Evolutionary conservation across 257 asterid genomes (phyloP), one percentile per base, ranked within the genome.

Genomic region (Gentiana straminea): DNA sequence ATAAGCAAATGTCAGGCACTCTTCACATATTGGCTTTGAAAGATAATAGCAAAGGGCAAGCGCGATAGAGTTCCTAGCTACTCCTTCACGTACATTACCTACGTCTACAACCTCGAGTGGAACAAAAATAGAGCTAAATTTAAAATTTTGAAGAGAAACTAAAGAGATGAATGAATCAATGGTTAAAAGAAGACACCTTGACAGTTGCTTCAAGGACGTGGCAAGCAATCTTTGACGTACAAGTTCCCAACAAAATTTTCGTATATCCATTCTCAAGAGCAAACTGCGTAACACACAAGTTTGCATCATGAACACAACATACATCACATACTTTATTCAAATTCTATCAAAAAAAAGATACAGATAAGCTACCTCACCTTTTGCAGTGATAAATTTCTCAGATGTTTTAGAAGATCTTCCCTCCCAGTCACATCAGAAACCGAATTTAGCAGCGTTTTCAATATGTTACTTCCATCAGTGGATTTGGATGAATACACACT

Each of bases 171-270:
- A 3, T 58, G n/a, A 36, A 45, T 41, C 38, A 54, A 35, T 33
- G 13, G 34, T 47, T 24, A 52, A 2, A 59, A 52, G 45, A 61
- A 62, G 66, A 41, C 49, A 87, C 96, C 95, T 91, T 91, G 61
- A 91, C 94, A 43, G 96, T 87, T 71, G 96, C 96, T 81, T 85
- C 94, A 70, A 84, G 95, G 50, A 91, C 96, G 68, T 73, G 96
- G 62, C 98, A 77, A 41, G 98, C 96, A 64, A 91, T 82, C 77
- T 78, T 72, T 53, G 98, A 87, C 52, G 94, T 79, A 74, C 94
- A 73, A 8, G 83, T 81, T 56, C 87, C 90, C 12, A 91, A 66
- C 60, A 91, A 70, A 62, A 87, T 62, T 70, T 91, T 91, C 54
- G 90, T 81, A 63, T 84, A 91, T 70, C 96, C 95, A 76, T 91